Evolutionary conservation across 1,284 basidiomycete species (phyloP), one percentile per base, ranked within the genome.

Genomic region (Ustilago loliicola): DNA sequence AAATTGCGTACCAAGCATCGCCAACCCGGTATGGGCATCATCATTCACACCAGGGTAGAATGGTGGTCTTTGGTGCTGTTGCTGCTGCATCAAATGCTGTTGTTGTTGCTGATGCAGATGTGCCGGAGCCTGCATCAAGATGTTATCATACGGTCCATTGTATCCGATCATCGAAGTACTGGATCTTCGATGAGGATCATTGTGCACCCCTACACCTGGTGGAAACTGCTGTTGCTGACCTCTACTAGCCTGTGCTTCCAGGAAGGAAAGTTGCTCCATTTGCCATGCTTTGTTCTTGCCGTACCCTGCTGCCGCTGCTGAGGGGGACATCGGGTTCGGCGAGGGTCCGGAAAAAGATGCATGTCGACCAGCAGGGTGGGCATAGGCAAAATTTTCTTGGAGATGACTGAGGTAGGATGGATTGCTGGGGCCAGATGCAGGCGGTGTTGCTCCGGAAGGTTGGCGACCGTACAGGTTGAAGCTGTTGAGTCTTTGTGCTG

Each of bases 281-380:
- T 82, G 80, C 81, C 79, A 82, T 3, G 77, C 73, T 42, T 71
- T 72, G 66, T 80, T 75, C 60, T 74, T 79, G 17, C 79, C 79
- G 30, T 82, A 82, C 0, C 71, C 80, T 2, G 77, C 75, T 11
- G 74, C 63, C 1, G 53, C 61, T 2, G 75, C 65, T 8, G 61
- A 27, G 13, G 61, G 45, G 10, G 68, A 65, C 10, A 54, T 13
- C 3, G 63, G 62, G 21, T 52, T 15, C 9, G 45, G 61, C 3
- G 64, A 59, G 6, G 66, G n/a, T 3, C 58, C 65, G 1, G 74
- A 72, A 17, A 64, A 75, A 29, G 66, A 66, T 4, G 64, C 67
- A 30, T 75, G 72, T 8, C 72, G 63, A n/a, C 61, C 53, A 3
- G 54, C 32, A 7, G 56, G 60, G 32, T 63, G 61, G 9, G 58